phyloP scores from a whole-genome alignment of 148 eudicot species.

The Rhododendron williamsianum region DNA sequence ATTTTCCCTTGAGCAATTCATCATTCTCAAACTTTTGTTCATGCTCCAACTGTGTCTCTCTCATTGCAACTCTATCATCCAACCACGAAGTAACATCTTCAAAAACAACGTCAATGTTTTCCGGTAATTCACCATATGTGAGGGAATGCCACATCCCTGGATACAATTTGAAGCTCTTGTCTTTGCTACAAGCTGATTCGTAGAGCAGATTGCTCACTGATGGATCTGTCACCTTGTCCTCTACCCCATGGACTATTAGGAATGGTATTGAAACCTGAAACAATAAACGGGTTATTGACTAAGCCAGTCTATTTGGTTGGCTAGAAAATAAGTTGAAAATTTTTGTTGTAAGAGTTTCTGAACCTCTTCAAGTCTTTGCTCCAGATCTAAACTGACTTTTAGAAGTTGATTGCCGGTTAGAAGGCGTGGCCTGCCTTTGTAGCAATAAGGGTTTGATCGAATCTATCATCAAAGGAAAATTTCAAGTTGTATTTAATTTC shows the following conservation, averaged over 20 bases:
- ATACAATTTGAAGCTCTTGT: constrained; percentile 67
- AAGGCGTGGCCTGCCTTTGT: constrained; percentile 76
- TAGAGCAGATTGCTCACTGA: constrained; percentile 45
- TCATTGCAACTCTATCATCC: constrained; percentile 25
- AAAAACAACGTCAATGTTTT: constrained; percentile 50
- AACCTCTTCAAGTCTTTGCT: constrained; percentile 70
- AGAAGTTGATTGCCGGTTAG: constrained; percentile 53
- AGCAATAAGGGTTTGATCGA: constrained; percentile 67
- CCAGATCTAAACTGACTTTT: constrained; percentile 42
- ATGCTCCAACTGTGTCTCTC: constrained; percentile 31
- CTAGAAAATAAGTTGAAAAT: neutral
- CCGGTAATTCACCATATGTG: constrained; percentile 64
- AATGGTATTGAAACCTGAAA: constrained; percentile 52
- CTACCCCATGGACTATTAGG: constrained; percentile 57
- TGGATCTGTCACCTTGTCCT: constrained; percentile 65
- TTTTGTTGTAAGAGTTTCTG: neutral
- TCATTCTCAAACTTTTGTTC: constrained; percentile 44
- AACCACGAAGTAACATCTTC: constrained; percentile 63
- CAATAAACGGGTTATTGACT: neutral
- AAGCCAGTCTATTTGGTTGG: neutral
- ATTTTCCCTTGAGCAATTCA: neutral
- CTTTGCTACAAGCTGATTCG: constrained; percentile 50
- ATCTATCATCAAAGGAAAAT: constrained; percentile 29
- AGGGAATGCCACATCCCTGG: constrained; percentile 90
- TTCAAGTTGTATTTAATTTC: neutral